Conservation (phyloP, 371 early-diverging fungal species). For the Quaeritorhiza haematococci region DNA sequence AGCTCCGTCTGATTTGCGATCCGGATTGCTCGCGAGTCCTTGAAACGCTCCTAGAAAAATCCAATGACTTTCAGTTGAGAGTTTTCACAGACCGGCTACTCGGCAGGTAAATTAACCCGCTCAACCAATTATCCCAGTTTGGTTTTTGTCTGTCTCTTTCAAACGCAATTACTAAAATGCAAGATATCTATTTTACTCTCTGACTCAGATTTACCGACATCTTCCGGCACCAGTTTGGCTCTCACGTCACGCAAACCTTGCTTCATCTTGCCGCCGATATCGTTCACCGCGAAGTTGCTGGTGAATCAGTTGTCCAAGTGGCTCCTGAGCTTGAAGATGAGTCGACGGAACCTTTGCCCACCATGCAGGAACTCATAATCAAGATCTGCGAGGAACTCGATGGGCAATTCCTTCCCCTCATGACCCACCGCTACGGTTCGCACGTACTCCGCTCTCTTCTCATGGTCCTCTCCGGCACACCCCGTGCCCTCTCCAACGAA, state of each 20-base stretch:
- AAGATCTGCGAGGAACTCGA: conserved; percentile 60
- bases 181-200: neutral
- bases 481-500: conserved; percentile 5
- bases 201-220: conserved; percentile 53
- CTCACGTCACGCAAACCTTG: conserved; percentile 79
- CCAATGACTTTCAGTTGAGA: conserved; percentile 68
- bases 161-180: no score
- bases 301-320: conserved; percentile 15
- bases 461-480: conserved; percentile 61
- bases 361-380: conserved; percentile 60
- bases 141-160: neutral
- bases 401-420: conserved; percentile 58
- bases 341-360: conserved; percentile 40
- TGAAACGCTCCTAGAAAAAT: conserved; percentile 68
- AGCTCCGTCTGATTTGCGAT: conserved; percentile 67
- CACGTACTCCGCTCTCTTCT: conserved; percentile 68
- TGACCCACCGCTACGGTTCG: conserved; percentile 70
- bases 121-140: neutral
- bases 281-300: conserved; percentile 62
- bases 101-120: conserved; percentile 59
- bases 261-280: conserved; percentile 65
- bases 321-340: conserved; percentile 16
- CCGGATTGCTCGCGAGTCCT: conserved; percentile 72
- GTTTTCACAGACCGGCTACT: conserved; percentile 61
- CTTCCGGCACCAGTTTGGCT: conserved; percentile 77